A percentile compares a stretch with the other conserved stretches of the same genome.
These are phyloP conservation scores for Lepidium didymum DNA, from an alignment of 345 rosid genomes.

Conservation along the genomic window DNA sequence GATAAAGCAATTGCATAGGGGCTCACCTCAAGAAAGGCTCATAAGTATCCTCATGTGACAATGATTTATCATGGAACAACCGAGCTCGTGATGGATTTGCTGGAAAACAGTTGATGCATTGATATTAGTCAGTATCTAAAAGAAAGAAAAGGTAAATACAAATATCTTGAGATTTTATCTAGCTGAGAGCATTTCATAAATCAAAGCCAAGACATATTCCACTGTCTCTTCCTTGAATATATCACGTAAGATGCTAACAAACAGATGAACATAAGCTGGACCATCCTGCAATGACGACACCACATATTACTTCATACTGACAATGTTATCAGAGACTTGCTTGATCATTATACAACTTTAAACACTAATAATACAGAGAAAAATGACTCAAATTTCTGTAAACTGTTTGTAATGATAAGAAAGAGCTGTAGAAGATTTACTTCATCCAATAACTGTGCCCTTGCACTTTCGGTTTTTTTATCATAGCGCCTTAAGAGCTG, in stretches of 20 bases:
- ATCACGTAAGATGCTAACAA: slow-evolving; percentile 80
- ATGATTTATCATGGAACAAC: slow-evolving; percentile 80
- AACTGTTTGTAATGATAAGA: not conserved
- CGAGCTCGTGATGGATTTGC: slow-evolving; percentile 89
- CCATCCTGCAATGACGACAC: slow-evolving; percentile 67
- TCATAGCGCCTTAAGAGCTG: slow-evolving; percentile 89
- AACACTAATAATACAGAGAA: not conserved
- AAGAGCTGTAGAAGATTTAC: slow-evolving; percentile 33
- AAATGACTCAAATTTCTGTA: not conserved
- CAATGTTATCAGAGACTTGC: not conserved
- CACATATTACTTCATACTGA: slow-evolving; percentile 8
- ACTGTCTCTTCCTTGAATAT: slow-evolving; percentile 93
- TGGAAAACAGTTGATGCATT: slow-evolving; percentile 36
- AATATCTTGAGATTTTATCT: not conserved
- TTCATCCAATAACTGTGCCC: slow-evolving; percentile 86
- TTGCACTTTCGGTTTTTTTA: slow-evolving; percentile 63
- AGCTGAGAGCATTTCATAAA: slow-evolving; percentile 94
- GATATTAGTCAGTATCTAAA: slow-evolving; percentile 2
- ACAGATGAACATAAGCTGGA: slow-evolving; percentile 76
- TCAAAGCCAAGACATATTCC: slow-evolving; percentile 90
- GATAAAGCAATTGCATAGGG: not conserved
- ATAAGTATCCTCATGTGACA: slow-evolving; percentile 70
- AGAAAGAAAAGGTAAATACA: not conserved
- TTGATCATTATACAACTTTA: not conserved
- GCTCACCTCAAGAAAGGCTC: slow-evolving; percentile 94